Conservation (phyloP, 208 protist genomes). For the Leishmania lainsoni region DNA sequence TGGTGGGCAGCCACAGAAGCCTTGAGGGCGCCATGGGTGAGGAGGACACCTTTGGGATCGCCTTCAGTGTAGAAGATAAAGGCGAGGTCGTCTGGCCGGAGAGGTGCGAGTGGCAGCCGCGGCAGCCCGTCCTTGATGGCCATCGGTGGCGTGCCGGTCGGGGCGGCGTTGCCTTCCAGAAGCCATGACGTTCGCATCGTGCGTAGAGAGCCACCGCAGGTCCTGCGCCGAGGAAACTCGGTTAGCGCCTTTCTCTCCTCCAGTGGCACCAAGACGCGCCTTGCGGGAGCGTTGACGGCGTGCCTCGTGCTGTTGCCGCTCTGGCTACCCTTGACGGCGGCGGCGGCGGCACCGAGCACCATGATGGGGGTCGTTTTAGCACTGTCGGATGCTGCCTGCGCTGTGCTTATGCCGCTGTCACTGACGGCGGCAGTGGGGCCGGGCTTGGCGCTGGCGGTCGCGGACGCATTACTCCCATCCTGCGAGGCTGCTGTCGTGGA, state of each 20-base stretch:
- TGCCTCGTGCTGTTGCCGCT: background rate
- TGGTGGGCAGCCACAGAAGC: constrained; percentile 43
- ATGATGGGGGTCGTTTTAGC: background rate
- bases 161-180: background rate
- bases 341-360: background rate
- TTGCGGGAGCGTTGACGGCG: background rate
- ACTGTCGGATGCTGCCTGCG: background rate
- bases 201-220: background rate
- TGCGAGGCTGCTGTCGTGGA: background rate
- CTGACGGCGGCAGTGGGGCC: background rate
- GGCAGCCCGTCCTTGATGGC: background rate
- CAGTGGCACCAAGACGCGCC: background rate
- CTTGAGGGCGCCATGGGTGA: constrained; percentile 69
- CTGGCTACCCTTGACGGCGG: background rate
- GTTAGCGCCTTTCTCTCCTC: background rate
- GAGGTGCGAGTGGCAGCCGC: constrained; percentile 20
- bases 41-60: constrained; percentile 79
- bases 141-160: background rate
- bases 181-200: background rate
- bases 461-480: background rate
- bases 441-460: background rate
- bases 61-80: constrained; percentile 86
- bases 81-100: constrained; percentile 50
- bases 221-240: background rate
- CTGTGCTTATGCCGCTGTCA: constrained; percentile 4